These are phyloP conservation scores for Calonectria honghensis DNA, from an alignment of 2,329 filamentous ascomycete genomes.

Conservation along the genomic window DNA sequence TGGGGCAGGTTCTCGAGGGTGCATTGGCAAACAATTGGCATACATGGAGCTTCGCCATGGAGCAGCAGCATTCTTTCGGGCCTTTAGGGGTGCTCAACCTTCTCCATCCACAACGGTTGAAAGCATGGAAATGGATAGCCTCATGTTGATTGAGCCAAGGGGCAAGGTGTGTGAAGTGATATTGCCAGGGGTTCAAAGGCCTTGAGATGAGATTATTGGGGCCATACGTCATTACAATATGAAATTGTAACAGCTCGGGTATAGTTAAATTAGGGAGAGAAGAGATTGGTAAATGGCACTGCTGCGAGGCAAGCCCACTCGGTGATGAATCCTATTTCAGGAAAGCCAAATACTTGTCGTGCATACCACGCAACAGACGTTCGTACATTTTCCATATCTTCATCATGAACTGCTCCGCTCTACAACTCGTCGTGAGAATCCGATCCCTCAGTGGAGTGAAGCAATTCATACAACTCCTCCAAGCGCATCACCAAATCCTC, in stretches of 20 bases:
- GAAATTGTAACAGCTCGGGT: background rate
- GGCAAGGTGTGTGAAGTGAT: background rate
- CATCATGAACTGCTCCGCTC: background rate
- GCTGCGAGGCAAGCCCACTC: too few species aligned
- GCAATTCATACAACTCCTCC: background rate
- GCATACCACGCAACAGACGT: background rate
- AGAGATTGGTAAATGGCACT: background rate
- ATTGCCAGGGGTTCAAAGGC: background rate
- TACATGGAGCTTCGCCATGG: slow-evolving; percentile 13
- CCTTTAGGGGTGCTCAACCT: background rate
- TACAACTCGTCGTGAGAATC: background rate
- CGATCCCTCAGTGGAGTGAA: background rate
- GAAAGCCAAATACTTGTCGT: background rate
- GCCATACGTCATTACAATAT: background rate
- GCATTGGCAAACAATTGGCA: slow-evolving; percentile 9
- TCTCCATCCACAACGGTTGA: background rate
- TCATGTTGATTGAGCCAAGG: slow-evolving; percentile 5
- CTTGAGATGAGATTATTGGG: background rate
- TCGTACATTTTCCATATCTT: background rate
- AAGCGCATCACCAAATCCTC: slow-evolving; percentile 14
- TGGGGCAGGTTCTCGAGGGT: slow-evolving; percentile 9
- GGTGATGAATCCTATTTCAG: background rate
- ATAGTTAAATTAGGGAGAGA: background rate
- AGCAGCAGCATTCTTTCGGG: background rate
- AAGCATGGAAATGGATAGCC: slow-evolving; percentile 1